Conservation (phyloP, 805 yeast species). For the Candida vartiovaarae region DNA sequence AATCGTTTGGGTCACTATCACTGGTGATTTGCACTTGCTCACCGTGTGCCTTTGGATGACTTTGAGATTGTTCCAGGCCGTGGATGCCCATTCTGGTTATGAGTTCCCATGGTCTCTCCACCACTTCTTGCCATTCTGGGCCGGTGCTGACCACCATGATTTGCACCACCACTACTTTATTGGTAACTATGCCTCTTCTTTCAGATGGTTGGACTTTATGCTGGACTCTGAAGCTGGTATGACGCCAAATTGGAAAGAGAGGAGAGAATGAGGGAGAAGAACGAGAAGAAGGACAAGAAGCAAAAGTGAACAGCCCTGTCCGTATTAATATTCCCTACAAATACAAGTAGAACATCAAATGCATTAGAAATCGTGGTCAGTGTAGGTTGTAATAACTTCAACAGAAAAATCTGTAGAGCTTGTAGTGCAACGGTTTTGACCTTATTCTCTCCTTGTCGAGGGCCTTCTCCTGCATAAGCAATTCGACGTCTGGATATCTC, state of each 20-base stretch:
- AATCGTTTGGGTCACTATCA: constrained; percentile 68
- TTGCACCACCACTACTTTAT: constrained; percentile 94
- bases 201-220: constrained; percentile 92
- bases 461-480: constrained; percentile 45
- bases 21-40: constrained; percentile 74
- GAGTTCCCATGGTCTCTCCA: constrained; percentile 97
- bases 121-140: constrained; percentile 92
- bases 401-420: constrained; percentile 49
- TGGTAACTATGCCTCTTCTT: constrained; percentile 91
- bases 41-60: constrained; percentile 86
- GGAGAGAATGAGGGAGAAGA: constrained; percentile 39
- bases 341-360: too few relatives aligned
- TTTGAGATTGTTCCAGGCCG: constrained; percentile 88
- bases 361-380: too few relatives aligned
- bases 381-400: constrained; percentile 8
- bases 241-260: constrained; percentile 74
- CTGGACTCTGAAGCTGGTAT: constrained; percentile 86
- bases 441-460: constrained; percentile 45
- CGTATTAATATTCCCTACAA: too few relatives aligned
- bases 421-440: constrained; percentile 38
- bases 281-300: constrained; percentile 15
- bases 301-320: not conserved
- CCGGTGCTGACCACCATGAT: constrained; percentile 98
- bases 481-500: constrained; percentile 53
- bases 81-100: constrained; percentile 96